These are phyloP conservation scores for Schoenoplectus triqueter DNA, from an alignment of 202 grass and related monocot genomes.

Conservation along the genomic window DNA sequence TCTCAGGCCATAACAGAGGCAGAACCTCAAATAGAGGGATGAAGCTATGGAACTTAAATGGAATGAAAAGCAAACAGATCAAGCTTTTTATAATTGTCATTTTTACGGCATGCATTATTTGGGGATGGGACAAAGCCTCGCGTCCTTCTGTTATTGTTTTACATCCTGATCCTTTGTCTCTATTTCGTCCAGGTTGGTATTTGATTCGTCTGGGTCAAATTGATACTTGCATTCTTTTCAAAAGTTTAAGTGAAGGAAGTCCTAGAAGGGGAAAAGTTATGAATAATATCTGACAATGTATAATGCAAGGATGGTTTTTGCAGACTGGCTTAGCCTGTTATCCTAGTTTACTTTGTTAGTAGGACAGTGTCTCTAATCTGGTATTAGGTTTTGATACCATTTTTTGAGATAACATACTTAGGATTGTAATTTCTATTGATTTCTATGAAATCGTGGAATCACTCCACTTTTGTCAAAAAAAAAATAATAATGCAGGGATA, in stretches of 20 bases:
- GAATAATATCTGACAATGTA: not conserved
- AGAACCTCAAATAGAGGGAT: constrained; percentile 54
- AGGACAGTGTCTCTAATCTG: no score
- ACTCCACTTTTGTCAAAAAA: no score
- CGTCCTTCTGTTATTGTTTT: constrained; percentile 51
- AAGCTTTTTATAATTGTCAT: constrained; percentile 67
- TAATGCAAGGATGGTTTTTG: not conserved
- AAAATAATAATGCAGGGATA: no score
- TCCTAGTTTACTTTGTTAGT: no score
- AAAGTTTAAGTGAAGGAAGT: not conserved
- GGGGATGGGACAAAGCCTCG: constrained; percentile 84
- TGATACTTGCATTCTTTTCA: not conserved
- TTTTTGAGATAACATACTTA: no score
- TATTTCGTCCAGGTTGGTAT: constrained; percentile 65
- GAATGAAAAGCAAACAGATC: constrained; percentile 78
- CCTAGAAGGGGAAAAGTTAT: not conserved
- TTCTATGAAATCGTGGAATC: no score
- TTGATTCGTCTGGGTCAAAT: not conserved
- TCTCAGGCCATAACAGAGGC: constrained; percentile 28
- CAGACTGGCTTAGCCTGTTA: no score
- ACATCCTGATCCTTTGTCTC: constrained; percentile 58
- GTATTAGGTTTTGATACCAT: no score
- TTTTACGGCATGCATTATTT: constrained; percentile 78
- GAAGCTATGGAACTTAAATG: constrained; percentile 84
- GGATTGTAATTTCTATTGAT: no score